These are phyloP conservation scores for Liquidambar formosana DNA, from an alignment of 164 flowering plant genomes.

Conservation along the genomic window DNA sequence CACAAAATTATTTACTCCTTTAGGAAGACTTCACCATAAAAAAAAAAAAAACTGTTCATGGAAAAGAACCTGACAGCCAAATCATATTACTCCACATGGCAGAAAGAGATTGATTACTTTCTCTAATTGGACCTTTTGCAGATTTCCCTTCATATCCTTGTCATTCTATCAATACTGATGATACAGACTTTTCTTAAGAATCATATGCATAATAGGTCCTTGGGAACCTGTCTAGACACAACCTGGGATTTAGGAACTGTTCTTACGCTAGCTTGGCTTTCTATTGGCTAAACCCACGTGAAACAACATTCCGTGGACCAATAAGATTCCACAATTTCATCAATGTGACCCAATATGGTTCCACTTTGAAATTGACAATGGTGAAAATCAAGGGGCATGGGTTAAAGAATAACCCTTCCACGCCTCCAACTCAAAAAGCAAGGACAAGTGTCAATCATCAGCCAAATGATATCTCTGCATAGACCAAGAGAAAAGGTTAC, in stretches of 20 bases:
- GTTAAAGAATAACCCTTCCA: not conserved
- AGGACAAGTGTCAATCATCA: conserved; percentile 43
- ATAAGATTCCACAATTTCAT: not conserved
- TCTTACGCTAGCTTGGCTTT: not conserved
- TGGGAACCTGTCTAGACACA: not conserved
- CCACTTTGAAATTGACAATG: not conserved
- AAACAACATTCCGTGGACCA: not conserved
- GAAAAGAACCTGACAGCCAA: not conserved
- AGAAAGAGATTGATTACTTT: not conserved
- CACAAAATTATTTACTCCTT: too few relatives aligned
- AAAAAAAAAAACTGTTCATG: too few relatives aligned
- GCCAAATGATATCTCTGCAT: conserved; percentile 19
- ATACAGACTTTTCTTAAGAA: too few relatives aligned
- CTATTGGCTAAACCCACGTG: conserved; percentile 3
- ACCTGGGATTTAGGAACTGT: not conserved
- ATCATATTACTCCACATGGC: not conserved
- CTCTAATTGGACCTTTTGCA: too few relatives aligned
- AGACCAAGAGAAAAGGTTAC: conserved; percentile 6
- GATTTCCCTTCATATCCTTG: too few relatives aligned
- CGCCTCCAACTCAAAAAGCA: conserved; percentile 7
- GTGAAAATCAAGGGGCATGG: not conserved
- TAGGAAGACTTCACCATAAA: too few relatives aligned
- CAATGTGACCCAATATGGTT: not conserved
- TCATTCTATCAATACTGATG: too few relatives aligned
- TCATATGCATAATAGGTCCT: too few relatives aligned